phyloP scores from a whole-genome alignment of 176 grass and related monocot genomes.

The Zoysia pacifica region DNA sequence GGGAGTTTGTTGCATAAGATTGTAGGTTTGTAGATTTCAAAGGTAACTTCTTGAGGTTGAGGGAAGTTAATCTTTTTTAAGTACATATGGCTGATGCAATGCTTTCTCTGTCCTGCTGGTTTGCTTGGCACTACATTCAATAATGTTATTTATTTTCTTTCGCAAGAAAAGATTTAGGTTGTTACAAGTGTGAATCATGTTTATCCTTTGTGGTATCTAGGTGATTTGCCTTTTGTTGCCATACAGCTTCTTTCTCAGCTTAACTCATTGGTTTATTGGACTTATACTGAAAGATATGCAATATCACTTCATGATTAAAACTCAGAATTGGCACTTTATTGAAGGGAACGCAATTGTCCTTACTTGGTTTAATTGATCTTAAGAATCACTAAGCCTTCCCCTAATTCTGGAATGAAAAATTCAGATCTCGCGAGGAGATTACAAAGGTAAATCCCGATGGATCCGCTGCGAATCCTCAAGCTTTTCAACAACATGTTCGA shows the following conservation, averaged over 20 bases:
- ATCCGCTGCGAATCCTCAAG: conserved; percentile 74
- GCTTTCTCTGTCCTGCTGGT: background rate
- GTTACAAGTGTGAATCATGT: background rate
- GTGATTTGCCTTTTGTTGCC: background rate
- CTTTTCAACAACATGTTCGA: conserved; percentile 79
- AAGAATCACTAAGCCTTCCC: conserved; percentile 9
- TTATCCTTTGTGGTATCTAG: background rate
- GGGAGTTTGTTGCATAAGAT: background rate
- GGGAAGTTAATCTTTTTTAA: background rate
- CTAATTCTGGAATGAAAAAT: conserved; percentile 32
- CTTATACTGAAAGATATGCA: background rate
- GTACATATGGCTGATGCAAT: background rate
- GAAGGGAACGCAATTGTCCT: background rate
- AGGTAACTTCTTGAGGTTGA: background rate
- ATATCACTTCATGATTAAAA: background rate
- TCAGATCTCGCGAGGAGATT: conserved; percentile 58
- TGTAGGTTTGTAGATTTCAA: background rate
- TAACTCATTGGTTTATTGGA: conserved; percentile 2
- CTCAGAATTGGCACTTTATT: background rate
- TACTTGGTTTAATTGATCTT: conserved; percentile 10
- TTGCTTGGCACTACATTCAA: background rate
- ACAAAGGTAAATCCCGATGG: conserved; percentile 72
- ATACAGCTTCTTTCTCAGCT: conserved; percentile 5
- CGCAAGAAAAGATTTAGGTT: background rate
- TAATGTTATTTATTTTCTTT: background rate